Base-by-base conservation (phyloP, 805 yeast species). In the Kodamaea hsintzibuensis region DNA sequence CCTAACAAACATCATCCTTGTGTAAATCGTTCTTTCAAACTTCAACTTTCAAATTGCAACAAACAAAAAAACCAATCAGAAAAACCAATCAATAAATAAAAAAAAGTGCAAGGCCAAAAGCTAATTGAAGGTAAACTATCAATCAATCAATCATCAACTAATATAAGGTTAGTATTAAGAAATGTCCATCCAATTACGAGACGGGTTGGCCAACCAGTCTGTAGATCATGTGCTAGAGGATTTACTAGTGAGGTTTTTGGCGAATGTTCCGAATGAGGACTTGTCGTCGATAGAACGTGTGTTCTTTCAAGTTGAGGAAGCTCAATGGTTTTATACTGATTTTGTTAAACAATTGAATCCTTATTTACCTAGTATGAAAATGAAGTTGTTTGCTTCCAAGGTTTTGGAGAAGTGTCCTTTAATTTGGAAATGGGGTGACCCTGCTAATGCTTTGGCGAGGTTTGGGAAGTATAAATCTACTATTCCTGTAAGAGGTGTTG, bases 401-500 rank as follows among this genome's bases (percentile, higher is more conserved):
- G 72, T 95, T 37, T 77, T 88, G 58, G 83, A 83, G 57, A 77
- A 83, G 55, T 87, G 91, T 64, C 96, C 96, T 1, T 66, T 85
- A 51, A 78, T 89, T 45, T 89, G 93, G 93, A 81, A 83, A 66
- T 93, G 96, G 86, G 88, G 89, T 25, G 86, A 86, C 55, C 89
- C 96, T 16, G 83, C 86, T 42, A 86, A 84, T 52, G 98, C 96
- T 0, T 70, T 92, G 49, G 77, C 84, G 39, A 80, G 85, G 63
- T 96, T 95, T 68, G 88, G 91, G 22, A 82, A 82, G 64, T 95
- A 95, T 73, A 95, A 95, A 72, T 82, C 86, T 25, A 83, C 88
- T 1, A 93, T 95, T 55, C 99, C 99, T 0, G 99, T 95, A 1
- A 80, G 99, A 62, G 99, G 99, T 33, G 95, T 93, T 45, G 97